These are phyloP conservation scores for Leccinum obscurum DNA, from an alignment of 768 basidiomycete genomes.

Conservation along the genomic window DNA sequence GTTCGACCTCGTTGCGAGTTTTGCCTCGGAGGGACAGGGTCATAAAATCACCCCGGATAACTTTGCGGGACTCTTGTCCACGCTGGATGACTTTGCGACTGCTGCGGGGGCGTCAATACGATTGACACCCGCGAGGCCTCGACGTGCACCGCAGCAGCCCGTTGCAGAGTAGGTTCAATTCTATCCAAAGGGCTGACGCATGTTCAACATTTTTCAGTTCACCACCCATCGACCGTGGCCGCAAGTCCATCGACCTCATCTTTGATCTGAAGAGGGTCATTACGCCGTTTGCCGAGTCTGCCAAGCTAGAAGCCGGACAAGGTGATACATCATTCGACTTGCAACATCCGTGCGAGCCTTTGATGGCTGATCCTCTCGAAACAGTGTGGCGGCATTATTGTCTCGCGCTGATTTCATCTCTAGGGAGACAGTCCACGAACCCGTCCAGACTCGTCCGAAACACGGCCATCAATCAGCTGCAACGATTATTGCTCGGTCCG, in stretches of 20 bases:
- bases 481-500: slow-evolving; percentile 81
- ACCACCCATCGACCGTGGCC: slow-evolving; percentile 75
- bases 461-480: slow-evolving; percentile 73
- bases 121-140: slow-evolving; percentile 53
- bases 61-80: slow-evolving; percentile 71
- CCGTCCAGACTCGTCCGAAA: slow-evolving; percentile 85
- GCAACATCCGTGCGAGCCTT: neutral
- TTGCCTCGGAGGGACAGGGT: slow-evolving; percentile 63
- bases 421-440: slow-evolving; percentile 82
- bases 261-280: slow-evolving; percentile 71
- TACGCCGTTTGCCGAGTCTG: slow-evolving; percentile 52
- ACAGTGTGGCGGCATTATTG: slow-evolving; percentile 77
- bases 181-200: neutral
- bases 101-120: slow-evolving; percentile 67
- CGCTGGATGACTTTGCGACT: slow-evolving; percentile 86
- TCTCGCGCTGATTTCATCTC: slow-evolving; percentile 69
- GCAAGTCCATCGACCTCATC: slow-evolving; percentile 78
- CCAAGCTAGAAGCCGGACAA: slow-evolving; percentile 38
- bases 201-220: slow-evolving; percentile 47
- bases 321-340: slow-evolving; percentile 20
- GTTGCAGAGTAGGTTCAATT: slow-evolving; percentile 47
- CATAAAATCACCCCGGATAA: slow-evolving; percentile 75
- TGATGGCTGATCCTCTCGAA: slow-evolving; percentile 20
- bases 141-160: slow-evolving; percentile 50
- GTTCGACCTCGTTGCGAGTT: slow-evolving; percentile 69